Evolutionary conservation across 345 rosid genomes (phyloP), one percentile per base, ranked within the genome.

Genomic region (Ceriops zippeliana): DNA sequence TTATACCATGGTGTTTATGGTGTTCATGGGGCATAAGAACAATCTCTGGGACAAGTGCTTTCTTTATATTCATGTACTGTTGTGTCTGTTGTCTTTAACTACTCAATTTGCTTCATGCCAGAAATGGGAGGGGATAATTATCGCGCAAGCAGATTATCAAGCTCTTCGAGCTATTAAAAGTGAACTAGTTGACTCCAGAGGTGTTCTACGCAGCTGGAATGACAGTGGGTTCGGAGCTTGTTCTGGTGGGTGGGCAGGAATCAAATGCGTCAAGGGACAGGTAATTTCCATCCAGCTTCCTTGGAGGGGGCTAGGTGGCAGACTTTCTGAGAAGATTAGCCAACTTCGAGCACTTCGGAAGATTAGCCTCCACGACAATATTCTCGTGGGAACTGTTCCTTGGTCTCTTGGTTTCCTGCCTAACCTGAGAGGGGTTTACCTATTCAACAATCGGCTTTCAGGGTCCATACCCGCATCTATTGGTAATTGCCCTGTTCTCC

Each of bases 271-370:
- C n/a, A 70, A 85, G 10, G 99, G 99, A 34, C 89, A 87, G 66
- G 89, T 95, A 28, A 80, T 90, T 1, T 89, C 87, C 17, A 82
- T 95, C 73, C 93, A 91, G 78, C 98, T 95, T 68, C 99, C 99
- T 1, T 95, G 96, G 96, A 88, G 71, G 52, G 87, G 91, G 27
- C 82, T 95, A 3, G 89, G 96, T 1, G 99, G 99, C 20, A 78
- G 77, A 64, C 81, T 91, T 80, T 86, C 95, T 0, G 96, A 88
- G 76, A 86, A 88, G 78, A 89, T 95, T 5, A 93, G 95, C 31
- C 96, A 87, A 82, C 96, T 95, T 75, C 83, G 65, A 30, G 73
- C 70, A 52, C 87, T 95, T 31, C 70, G 96, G 66, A 88, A 82
- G 79, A 83, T 95, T 73, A 89, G 96, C 75, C 81, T 95, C 53